These are phyloP conservation scores for Stellera chamaejasme DNA, from an alignment of 345 rosid genomes.

Conservation along the genomic window DNA sequence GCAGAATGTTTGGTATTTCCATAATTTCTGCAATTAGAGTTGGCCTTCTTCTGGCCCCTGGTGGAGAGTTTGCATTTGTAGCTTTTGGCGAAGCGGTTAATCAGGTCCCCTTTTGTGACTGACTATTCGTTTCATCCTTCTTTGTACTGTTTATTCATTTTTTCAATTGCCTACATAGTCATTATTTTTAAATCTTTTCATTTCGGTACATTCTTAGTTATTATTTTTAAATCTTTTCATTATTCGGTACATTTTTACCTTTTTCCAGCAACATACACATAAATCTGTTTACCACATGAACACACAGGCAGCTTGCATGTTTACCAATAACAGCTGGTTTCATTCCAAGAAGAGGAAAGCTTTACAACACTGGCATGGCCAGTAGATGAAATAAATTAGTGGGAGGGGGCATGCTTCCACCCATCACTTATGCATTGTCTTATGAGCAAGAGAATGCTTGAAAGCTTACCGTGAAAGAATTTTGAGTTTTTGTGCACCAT, in stretches of 20 bases:
- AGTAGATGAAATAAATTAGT: too few species aligned
- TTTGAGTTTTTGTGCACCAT: too few species aligned
- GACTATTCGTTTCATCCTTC: slow-evolving; percentile 1
- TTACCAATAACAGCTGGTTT: too few species aligned
- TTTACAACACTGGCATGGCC: too few species aligned
- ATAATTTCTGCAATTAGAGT: slow-evolving; percentile 76
- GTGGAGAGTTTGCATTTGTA: slow-evolving; percentile 98
- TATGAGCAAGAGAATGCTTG: too few species aligned
- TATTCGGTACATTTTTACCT: not conserved
- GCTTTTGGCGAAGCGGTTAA: slow-evolving; percentile 99
- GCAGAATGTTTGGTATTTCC: slow-evolving; percentile 81
- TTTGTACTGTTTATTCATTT: not conserved
- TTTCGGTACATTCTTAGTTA: not conserved
- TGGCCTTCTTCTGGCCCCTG: slow-evolving; percentile 98
- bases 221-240: not conserved
- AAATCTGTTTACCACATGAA: too few species aligned
- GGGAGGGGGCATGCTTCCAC: too few species aligned
- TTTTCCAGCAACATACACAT: not conserved
- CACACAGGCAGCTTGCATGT: too few species aligned
- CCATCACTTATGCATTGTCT: too few species aligned
- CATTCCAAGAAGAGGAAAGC: too few species aligned
- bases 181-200: not conserved
- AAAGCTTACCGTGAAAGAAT: too few species aligned
- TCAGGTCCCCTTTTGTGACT: slow-evolving; percentile 46
- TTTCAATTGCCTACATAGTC: too few species aligned